These are phyloP conservation scores for Coemansia furcata DNA, from an alignment of 192 early-diverging fungal species.

Conservation along the genomic window DNA sequence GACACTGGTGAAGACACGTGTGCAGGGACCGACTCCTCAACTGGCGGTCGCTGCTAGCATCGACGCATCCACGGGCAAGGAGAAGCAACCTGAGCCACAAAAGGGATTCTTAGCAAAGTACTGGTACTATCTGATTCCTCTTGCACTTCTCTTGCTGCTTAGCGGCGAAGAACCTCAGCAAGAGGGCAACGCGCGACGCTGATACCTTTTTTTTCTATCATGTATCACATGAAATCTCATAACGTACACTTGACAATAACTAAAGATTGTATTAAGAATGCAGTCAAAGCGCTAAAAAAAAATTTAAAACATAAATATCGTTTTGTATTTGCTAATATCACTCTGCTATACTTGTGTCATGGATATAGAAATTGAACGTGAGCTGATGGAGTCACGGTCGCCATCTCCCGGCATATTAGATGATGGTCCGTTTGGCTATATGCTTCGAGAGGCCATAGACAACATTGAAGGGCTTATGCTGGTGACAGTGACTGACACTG, in stretches of 20 bases:
- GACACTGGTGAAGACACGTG: constrained; percentile 23
- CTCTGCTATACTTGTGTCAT: neutral
- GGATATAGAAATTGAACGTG: constrained; percentile 36
- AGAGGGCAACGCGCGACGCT: constrained; percentile 39
- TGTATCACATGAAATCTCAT: neutral
- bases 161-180: constrained; percentile 41
- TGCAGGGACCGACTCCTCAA: constrained; percentile 25
- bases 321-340: neutral
- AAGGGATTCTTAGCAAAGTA: constrained; percentile 60
- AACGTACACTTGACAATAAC: neutral
- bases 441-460: constrained; percentile 42
- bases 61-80: constrained; percentile 38
- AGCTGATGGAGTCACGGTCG: constrained; percentile 17
- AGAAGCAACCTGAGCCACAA: constrained; percentile 46
- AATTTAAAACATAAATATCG: neutral
- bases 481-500: constrained; percentile 37
- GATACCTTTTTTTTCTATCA: neutral
- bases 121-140: constrained; percentile 58
- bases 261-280: neutral
- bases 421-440: constrained; percentile 40
- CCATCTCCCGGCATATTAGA: constrained; percentile 7
- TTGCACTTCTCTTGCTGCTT: constrained; percentile 49
- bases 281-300: neutral
- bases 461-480: constrained; percentile 48
- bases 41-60: constrained; percentile 27